A percentile compares a stretch with the other conserved stretches of the same genome.
These are phyloP conservation scores for Exophiala oligosperma DNA, from an alignment of 2,329 filamentous ascomycete genomes.

Conservation along the genomic window DNA sequence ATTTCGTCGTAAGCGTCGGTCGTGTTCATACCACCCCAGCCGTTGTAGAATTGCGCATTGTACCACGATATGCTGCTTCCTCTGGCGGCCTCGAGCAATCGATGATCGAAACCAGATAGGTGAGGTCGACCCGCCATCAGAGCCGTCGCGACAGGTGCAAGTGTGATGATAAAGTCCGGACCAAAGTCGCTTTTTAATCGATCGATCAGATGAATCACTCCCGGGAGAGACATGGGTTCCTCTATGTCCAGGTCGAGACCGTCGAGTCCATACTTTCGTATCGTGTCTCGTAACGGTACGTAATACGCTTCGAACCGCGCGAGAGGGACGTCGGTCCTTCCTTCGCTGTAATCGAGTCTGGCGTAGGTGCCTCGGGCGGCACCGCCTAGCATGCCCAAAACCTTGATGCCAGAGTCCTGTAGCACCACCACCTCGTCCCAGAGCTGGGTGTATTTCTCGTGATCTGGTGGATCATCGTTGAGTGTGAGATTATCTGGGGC, in stretches of 20 bases:
- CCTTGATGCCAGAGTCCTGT: slow-evolving; percentile 71
- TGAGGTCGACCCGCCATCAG: slow-evolving; percentile 59
- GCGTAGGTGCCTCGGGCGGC: slow-evolving; percentile 74
- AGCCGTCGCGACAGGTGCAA: slow-evolving; percentile 79
- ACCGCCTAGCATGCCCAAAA: slow-evolving; percentile 85
- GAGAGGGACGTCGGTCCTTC: slow-evolving; percentile 34
- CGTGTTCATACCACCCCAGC: slow-evolving; percentile 70
- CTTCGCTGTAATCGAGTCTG: slow-evolving; percentile 55
- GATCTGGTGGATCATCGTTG: slow-evolving; percentile 74
- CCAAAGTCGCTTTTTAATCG: slow-evolving; percentile 56
- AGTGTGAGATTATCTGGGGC: slow-evolving; percentile 68
- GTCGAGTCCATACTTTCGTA: slow-evolving; percentile 63
- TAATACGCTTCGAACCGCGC: slow-evolving; percentile 74
- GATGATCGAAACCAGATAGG: slow-evolving; percentile 80
- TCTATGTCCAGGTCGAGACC: slow-evolving; percentile 80
- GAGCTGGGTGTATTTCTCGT: slow-evolving; percentile 67
- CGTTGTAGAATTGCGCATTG: slow-evolving; percentile 91
- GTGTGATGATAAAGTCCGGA: slow-evolving; percentile 61
- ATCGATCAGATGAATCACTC: slow-evolving; percentile 67
- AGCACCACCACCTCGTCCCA: slow-evolving; percentile 77
- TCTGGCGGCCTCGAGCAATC: slow-evolving; percentile 67
- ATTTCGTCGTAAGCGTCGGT: slow-evolving; percentile 45
- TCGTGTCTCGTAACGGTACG: slow-evolving; percentile 63
- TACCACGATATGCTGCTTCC: slow-evolving; percentile 76
- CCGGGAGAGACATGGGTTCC: slow-evolving; percentile 68